Conservation (phyloP, 2,329 filamentous ascomycete genomes). For the Stromatinia cepivora region DNA sequence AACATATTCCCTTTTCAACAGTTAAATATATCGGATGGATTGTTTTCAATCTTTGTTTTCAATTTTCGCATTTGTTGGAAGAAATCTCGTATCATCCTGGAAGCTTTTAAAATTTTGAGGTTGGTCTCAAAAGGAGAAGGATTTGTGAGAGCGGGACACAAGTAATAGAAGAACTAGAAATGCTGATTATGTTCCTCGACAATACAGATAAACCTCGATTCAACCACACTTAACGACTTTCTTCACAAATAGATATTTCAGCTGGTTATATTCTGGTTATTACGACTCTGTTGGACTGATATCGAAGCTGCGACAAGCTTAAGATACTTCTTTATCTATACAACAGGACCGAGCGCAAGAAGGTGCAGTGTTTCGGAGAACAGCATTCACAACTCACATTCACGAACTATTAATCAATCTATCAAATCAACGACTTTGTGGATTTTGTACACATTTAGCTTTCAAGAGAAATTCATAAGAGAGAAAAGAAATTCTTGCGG, state of each 20-base stretch:
- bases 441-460: background rate
- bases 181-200: background rate
- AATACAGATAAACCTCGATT: conserved; percentile 4
- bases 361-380: background rate
- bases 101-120: conserved; percentile 24
- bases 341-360: conserved; percentile 37
- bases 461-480: background rate
- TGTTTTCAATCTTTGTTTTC: background rate
- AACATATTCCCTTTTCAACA: background rate
- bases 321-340: conserved; percentile 24
- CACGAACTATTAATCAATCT: background rate
- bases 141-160: background rate
- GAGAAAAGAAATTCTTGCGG: background rate
- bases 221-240: background rate
- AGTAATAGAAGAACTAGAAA: background rate
- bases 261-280: background rate
- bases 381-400: conserved; percentile 6
- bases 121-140: background rate
- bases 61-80: background rate
- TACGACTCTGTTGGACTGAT: background rate
- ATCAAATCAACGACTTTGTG: background rate
- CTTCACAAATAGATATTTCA: background rate
- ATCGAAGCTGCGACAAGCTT: conserved; percentile 36
- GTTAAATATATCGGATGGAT: background rate
- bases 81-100: conserved; percentile 19